Percentiles rank a stretch among this genome's conserved stretches.
These are phyloP conservation scores for Camellia lanceoleosa DNA, from an alignment of 148 eudicot species.

Conservation along the genomic window DNA sequence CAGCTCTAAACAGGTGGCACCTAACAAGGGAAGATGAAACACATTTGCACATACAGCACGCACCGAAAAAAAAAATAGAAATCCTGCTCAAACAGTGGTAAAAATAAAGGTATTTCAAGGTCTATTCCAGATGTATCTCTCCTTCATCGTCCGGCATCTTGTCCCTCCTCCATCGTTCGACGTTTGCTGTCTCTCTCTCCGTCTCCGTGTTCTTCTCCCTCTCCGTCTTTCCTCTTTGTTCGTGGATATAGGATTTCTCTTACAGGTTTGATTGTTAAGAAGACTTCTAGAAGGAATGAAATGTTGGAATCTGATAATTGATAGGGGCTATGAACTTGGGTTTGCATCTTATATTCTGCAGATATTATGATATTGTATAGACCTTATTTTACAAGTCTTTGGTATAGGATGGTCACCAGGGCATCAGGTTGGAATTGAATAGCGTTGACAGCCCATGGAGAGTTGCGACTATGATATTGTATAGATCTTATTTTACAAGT, in stretches of 20 bases:
- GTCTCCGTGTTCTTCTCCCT: too few relatives aligned
- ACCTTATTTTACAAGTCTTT: neutral
- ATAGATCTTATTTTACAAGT: neutral
- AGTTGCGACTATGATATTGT: neutral
- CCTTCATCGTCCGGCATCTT: too few relatives aligned
- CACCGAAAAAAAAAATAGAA: too few relatives aligned
- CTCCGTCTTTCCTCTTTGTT: neutral
- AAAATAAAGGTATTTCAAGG: too few relatives aligned
- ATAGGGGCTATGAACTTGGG: neutral
- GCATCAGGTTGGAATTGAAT: neutral
- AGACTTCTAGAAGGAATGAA: neutral
- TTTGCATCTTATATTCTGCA: neutral
- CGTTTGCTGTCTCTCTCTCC: too few relatives aligned
- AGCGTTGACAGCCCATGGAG: neutral
- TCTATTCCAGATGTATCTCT: too few relatives aligned
- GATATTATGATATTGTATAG: neutral
- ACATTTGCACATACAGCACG: too few relatives aligned
- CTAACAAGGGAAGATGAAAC: too few relatives aligned
- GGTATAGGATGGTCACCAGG: constrained; percentile 2
- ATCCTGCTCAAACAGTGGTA: too few relatives aligned
- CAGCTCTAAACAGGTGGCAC: too few relatives aligned
- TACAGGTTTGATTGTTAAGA: neutral
- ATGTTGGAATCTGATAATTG: neutral
- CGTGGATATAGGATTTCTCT: neutral
- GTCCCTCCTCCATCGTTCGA: too few relatives aligned